These are phyloP conservation scores for Chaetomiaceae sp. DNA, from an alignment of 2,329 filamentous ascomycete species.

Conservation along the genomic window DNA sequence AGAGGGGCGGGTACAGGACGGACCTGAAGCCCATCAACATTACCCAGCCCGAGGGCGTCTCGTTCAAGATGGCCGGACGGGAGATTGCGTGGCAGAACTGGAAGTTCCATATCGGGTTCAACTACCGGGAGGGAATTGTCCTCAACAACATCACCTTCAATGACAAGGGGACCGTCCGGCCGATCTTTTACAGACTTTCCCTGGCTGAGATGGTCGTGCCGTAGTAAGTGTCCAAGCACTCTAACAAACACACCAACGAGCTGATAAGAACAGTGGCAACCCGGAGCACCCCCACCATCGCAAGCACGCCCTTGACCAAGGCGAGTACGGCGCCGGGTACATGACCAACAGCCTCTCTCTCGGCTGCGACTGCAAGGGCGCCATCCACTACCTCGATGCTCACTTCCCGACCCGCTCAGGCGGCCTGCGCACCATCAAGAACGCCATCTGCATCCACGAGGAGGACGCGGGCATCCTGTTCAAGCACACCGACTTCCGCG, in stretches of 20 bases:
- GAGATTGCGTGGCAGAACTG: slow-evolving; percentile 88
- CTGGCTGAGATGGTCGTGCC: slow-evolving; percentile 30
- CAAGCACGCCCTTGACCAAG: slow-evolving; percentile 77
- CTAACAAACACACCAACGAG: slow-evolving; percentile 9
- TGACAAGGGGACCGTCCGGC: slow-evolving; percentile 71
- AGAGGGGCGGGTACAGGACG: slow-evolving; percentile 68
- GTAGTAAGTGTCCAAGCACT: slow-evolving; percentile 3
- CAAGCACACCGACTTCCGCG: slow-evolving; percentile 92
- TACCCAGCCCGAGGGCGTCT: slow-evolving; percentile 74
- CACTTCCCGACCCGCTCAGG: slow-evolving; percentile 77
- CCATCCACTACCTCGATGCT: slow-evolving; percentile 88
- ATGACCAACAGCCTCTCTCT: slow-evolving; percentile 75
- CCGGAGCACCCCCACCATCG: slow-evolving; percentile 75
- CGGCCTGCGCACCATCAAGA: slow-evolving; percentile 76
- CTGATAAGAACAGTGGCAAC: slow-evolving; percentile 47
- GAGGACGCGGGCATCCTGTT: slow-evolving; percentile 89
- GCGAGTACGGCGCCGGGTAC: slow-evolving; percentile 77
- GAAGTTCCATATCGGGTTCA: slow-evolving; percentile 90
- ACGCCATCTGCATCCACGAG: slow-evolving; percentile 92
- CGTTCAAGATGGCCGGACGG: slow-evolving; percentile 71
- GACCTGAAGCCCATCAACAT: slow-evolving; percentile 78
- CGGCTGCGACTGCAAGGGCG: slow-evolving; percentile 83
- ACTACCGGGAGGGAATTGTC: slow-evolving; percentile 88
- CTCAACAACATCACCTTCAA: slow-evolving; percentile 87
- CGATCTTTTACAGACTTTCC: slow-evolving; percentile 84